These are phyloP conservation scores for Capsicum pubescens DNA, from an alignment of 257 asterid genomes.

Conservation along the genomic window DNA sequence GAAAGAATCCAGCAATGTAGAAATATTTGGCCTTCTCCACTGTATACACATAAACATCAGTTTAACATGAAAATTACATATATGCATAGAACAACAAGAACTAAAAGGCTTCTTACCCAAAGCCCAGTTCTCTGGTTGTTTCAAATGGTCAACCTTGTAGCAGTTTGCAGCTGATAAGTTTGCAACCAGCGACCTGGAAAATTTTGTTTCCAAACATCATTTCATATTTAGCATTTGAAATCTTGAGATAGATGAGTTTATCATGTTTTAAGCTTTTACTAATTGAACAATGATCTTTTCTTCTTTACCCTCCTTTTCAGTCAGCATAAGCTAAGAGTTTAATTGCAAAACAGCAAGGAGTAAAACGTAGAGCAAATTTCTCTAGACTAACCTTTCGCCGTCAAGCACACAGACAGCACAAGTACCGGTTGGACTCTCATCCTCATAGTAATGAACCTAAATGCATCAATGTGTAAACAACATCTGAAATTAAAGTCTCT, in stretches of 20 bases:
- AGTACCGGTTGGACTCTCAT: conserved; percentile 90
- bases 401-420: conserved; percentile 93
- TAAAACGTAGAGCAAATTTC: not conserved
- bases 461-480: not conserved
- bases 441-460: conserved; percentile 90
- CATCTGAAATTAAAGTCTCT: not conserved
- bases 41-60: conserved; percentile 40
- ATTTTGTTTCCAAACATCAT: not conserved
- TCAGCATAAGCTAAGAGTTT: not conserved
- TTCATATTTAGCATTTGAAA: not conserved
- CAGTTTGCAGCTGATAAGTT: conserved; percentile 94
- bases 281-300: not conserved
- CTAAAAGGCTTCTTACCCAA: conserved; percentile 50
- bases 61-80: not conserved
- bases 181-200: conserved; percentile 86
- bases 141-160: conserved; percentile 84
- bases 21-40: conserved; percentile 95
- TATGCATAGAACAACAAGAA: not conserved
- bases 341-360: not conserved
- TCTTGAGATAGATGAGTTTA: not conserved
- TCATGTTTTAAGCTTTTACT: not conserved
- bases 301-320: not conserved
- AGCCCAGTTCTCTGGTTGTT: conserved; percentile 89
- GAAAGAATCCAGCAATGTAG: conserved; percentile 96
- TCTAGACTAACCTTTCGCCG: conserved; percentile 75